Evolutionary conservation across 164 flowering plant species (phyloP), one percentile per base, ranked within the genome.

Genomic region (Kalanchoe fedtschenkoi): DNA sequence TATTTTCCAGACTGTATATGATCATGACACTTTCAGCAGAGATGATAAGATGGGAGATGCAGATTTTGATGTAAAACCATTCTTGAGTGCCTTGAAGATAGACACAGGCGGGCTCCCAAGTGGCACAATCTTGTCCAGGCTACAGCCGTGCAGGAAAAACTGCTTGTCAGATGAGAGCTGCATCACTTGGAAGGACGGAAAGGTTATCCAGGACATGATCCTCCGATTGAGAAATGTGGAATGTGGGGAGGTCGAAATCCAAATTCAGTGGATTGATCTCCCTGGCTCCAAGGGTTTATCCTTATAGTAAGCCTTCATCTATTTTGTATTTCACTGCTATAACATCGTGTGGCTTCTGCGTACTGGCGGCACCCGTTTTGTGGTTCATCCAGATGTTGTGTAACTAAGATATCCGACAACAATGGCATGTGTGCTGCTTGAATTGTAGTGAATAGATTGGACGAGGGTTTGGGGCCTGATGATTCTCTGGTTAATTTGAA

Each of bases 21-120:
- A 89, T 73, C 67, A 63, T 34, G 93, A 89, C 66, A 76, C 68
- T 19, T 86, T 89, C 75, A 73, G 65, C 42, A 62, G 38, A 7
- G 95, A 89, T 65, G 96, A 89, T 75, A 76, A 70, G 66, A 89
- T 89, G 93, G 96, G 96, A 15, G 88, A 83, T 21, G 88, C 90
- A 4, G 88, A 82, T 54, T 76, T 89, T 19, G 80, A 80, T 53
- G 77, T 89, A 29, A 53, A 60, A 19, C 71, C 78, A 1, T 76
- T 81, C 35, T 4, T 84, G 4, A 87, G 80, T 55, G 87, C 79
- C 2, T 66, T 78, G n/a, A 78, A 63, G 72, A 70, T 80, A 84
- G 60, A 51, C 1, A 58, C 78, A 33, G 71, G 64, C 1, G 74
- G 71, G 26, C 65, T 78, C 44, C 87, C 83, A 19, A 71, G 62